phyloP scores from a whole-genome alignment of 129 eudicot species.

The Centaurea solstitialis region DNA sequence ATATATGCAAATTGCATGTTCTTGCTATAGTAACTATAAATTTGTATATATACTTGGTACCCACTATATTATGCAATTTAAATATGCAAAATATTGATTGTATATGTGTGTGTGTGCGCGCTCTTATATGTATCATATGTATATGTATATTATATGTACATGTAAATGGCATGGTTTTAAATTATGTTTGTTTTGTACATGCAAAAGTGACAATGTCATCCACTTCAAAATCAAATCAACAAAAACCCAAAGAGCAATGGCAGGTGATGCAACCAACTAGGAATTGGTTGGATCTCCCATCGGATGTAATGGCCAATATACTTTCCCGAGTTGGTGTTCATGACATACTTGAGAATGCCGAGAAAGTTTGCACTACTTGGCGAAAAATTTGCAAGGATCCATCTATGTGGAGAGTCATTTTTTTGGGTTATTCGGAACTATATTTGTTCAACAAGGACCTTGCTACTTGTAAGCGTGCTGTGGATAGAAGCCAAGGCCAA shows the following conservation, averaged over 20 bases:
- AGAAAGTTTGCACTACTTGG: not conserved
- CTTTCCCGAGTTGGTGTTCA: not conserved
- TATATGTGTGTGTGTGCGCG: too few species aligned
- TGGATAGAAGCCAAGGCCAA: not conserved
- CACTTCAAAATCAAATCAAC: too few species aligned
- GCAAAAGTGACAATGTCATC: too few species aligned
- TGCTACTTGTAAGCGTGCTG: not conserved
- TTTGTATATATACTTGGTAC: too few species aligned
- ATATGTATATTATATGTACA: too few species aligned
- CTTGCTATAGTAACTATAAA: too few species aligned
- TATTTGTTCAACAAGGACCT: not conserved
- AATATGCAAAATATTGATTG: too few species aligned
- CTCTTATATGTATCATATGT: too few species aligned
- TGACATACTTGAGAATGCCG: not conserved
- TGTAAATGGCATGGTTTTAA: too few species aligned
- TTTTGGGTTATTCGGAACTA: not conserved
- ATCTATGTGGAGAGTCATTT: not conserved
- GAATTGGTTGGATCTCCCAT: not conserved
- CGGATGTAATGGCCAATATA: not conserved
- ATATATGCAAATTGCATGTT: too few species aligned
- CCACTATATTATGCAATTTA: too few species aligned
- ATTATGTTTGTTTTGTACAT: too few species aligned
- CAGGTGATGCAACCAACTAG: not conserved
- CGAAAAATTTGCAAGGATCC: not conserved
- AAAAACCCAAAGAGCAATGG: not conserved